Conservation (phyloP, 495 filamentous ascomycete species). For the Penicillium fimorum region DNA sequence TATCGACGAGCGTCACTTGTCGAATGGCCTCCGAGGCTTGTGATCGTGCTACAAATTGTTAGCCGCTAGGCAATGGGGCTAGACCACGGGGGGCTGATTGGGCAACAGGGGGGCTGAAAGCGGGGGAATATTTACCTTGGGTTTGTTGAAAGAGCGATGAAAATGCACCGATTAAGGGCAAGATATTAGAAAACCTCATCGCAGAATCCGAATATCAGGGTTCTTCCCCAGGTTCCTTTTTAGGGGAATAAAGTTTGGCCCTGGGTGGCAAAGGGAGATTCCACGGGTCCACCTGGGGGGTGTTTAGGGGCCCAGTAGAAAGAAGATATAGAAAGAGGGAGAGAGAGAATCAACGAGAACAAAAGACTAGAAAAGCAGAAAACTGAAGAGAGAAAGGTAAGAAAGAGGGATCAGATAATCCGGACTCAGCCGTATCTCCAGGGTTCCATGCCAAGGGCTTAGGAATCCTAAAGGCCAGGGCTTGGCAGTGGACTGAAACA, state of each 20-base stretch:
- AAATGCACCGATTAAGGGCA: slow-evolving; percentile 20
- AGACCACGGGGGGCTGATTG: not conserved
- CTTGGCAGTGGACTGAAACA: slow-evolving; percentile 12
- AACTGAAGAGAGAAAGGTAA: not conserved
- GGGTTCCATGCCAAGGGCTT: slow-evolving; percentile 6
- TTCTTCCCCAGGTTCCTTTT: not conserved
- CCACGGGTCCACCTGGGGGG: not conserved
- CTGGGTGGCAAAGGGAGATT: not conserved
- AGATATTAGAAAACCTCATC: slow-evolving; percentile 27
- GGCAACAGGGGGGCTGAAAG: not conserved
- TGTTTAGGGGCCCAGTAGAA: not conserved
- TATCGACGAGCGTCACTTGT: slow-evolving; percentile 70
- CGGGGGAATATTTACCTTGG: slow-evolving; percentile 14
- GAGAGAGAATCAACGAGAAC: too few species aligned
- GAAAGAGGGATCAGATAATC: not conserved
- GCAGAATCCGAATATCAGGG: slow-evolving; percentile 1
- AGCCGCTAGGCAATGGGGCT: slow-evolving; percentile 4
- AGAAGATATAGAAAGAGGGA: not conserved
- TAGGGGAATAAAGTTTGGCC: slow-evolving; percentile 10
- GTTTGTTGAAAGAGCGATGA: slow-evolving; percentile 21
- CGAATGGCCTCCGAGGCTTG: slow-evolving; percentile 71
- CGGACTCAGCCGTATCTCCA: not conserved
- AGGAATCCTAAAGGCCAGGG: slow-evolving; percentile 6
- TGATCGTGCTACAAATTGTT: slow-evolving; percentile 58
- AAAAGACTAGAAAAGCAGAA: not conserved